A percentile compares a stretch with the other conserved stretches of the same genome.
phyloP scores from a whole-genome alignment of 2,329 filamentous ascomycete species.

The Fusarium globosum region DNA sequence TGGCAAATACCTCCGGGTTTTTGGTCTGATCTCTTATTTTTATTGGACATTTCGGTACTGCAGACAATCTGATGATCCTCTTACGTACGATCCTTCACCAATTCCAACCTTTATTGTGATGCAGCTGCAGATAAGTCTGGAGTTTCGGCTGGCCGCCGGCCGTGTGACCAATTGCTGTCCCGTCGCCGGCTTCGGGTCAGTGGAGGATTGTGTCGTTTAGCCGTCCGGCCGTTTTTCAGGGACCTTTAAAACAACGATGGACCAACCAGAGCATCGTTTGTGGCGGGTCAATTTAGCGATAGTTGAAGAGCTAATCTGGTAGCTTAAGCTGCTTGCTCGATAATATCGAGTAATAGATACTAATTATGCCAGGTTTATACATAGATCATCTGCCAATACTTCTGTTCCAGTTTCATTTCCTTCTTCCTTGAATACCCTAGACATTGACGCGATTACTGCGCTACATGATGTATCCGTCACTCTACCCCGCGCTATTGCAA shows the following conservation, averaged over 20 bases:
- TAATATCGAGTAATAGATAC: conserved; percentile 36
- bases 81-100: conserved; percentile 9
- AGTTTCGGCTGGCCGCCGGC: conserved; percentile 15
- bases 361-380: background rate
- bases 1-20: conserved; percentile 9
- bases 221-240: conserved; percentile 16
- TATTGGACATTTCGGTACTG: conserved; percentile 31
- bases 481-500: conserved; percentile 41
- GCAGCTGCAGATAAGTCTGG: background rate
- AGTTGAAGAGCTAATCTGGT: conserved; percentile 26
- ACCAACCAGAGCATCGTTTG: conserved; percentile 8
- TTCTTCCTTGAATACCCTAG: background rate
- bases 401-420: background rate
- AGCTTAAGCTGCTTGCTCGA: conserved; percentile 27
- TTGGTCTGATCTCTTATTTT: background rate
- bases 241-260: background rate
- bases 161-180: background rate
- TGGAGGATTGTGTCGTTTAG: conserved; percentile 20
- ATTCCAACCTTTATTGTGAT: background rate
- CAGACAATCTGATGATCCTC: background rate
- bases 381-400: background rate
- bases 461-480: conserved; percentile 31
- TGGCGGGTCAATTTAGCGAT: conserved; percentile 1
- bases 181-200: conserved; percentile 28
- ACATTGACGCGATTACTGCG: conserved; percentile 32